Percentiles rank a stretch among this genome's conserved stretches.
Evolutionary conservation across 257 asterid genomes (phyloP).

Genomic region (Plantago ovata): DNA sequence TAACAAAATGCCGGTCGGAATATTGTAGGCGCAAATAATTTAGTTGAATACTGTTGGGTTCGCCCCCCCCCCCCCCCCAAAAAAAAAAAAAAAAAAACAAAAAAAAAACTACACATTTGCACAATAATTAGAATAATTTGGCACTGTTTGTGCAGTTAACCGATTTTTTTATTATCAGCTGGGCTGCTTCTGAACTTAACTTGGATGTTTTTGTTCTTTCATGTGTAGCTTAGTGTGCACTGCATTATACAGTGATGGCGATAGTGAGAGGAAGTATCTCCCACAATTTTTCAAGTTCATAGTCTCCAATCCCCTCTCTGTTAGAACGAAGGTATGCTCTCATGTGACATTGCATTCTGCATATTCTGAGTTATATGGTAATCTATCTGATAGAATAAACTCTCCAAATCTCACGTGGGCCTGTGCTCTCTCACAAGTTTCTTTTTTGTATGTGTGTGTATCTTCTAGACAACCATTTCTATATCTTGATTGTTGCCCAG

Average conservation of each 20-base stretch:
- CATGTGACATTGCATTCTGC: conserved; percentile 6
- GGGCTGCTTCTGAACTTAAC: conserved; percentile 20
- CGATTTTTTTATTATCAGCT: background rate
- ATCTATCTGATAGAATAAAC: background rate
- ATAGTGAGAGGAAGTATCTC: conserved; percentile 87
- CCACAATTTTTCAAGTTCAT: conserved; percentile 96
- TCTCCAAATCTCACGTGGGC: background rate
- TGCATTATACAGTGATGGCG: conserved; percentile 88
- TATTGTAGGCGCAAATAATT: too few relatives aligned
- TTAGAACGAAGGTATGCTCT: conserved; percentile 80
- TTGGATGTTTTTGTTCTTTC: conserved; percentile 20
- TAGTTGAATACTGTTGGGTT: too few relatives aligned
- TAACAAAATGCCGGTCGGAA: too few relatives aligned
- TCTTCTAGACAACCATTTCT: background rate
- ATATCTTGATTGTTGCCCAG: conserved; percentile 9
- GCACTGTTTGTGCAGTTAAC: too few relatives aligned
- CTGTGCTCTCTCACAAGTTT: background rate
- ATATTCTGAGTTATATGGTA: background rate
- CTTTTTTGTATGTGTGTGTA: conserved; percentile 9
- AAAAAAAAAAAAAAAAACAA: too few relatives aligned
- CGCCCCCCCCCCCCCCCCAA: too few relatives aligned
- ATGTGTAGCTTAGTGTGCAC: conserved; percentile 84
- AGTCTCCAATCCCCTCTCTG: conserved; percentile 95
- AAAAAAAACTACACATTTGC: too few relatives aligned
- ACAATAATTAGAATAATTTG: too few relatives aligned